phyloP scores from a whole-genome alignment of 2,329 filamentous ascomycete genomes.

The Nigrospora osmanthi region DNA sequence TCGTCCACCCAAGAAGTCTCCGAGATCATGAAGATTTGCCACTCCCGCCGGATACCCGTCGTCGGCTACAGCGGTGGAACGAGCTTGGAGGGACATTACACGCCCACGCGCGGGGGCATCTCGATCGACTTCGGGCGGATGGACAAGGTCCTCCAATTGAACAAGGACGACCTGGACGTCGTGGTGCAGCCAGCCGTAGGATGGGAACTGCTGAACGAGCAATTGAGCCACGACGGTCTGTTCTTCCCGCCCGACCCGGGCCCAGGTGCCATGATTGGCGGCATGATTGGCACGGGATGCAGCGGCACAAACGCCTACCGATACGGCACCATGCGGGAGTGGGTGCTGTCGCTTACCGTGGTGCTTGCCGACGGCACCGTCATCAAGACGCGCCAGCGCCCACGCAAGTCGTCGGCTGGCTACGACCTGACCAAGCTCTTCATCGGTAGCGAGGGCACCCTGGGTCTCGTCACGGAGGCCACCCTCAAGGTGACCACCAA shows the following conservation, averaged over 20 bases:
- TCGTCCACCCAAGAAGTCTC: constrained; percentile 67
- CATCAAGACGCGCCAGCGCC: constrained; percentile 70
- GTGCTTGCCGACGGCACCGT: constrained; percentile 76
- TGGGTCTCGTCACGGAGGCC: constrained; percentile 73
- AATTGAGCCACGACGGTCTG: constrained; percentile 57
- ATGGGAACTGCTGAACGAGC: constrained; percentile 71
- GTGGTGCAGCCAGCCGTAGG: constrained; percentile 68
- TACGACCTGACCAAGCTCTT: constrained; percentile 75
- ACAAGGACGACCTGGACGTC: constrained; percentile 61
- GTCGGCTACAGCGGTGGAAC: constrained; percentile 72
- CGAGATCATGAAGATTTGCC: constrained; percentile 68
- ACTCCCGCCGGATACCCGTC: constrained; percentile 61
- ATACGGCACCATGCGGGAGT: constrained; percentile 85
- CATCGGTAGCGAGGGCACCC: constrained; percentile 75
- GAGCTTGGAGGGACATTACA: constrained; percentile 71
- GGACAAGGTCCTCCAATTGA: constrained; percentile 61
- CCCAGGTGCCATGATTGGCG: constrained; percentile 77
- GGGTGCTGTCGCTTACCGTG: constrained; percentile 74
- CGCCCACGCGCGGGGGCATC: constrained; percentile 64
- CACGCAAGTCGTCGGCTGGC: constrained; percentile 72
- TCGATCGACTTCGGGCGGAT: constrained; percentile 71
- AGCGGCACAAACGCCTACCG: constrained; percentile 74
- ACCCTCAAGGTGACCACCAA: constrained; percentile 68
- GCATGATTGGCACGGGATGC: constrained; percentile 63
- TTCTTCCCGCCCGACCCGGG: constrained; percentile 85